These are phyloP conservation scores for Cryptococcus sp. DNA, from an alignment of 1,284 basidiomycete species.

Conservation along the genomic window DNA sequence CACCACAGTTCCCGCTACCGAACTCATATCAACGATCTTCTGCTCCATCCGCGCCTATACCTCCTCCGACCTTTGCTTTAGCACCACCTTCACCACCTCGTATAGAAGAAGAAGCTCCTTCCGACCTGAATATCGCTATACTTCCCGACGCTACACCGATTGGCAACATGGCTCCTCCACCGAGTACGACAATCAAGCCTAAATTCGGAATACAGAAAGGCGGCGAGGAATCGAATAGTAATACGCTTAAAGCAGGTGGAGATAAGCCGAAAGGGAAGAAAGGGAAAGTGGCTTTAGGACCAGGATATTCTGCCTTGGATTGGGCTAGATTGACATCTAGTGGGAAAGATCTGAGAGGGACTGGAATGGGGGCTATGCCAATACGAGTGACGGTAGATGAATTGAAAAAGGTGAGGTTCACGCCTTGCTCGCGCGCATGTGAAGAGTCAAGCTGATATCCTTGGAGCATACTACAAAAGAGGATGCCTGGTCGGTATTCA, in stretches of 20 bases:
- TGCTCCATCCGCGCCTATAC: conserved; percentile 29
- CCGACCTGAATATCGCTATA: conserved; percentile 42
- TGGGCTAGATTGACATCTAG: conserved; percentile 85
- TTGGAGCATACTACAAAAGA: conserved; percentile 52
- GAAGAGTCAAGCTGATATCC: background rate
- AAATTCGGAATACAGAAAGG: conserved; percentile 37
- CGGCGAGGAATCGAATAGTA: conserved; percentile 11
- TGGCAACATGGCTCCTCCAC: conserved; percentile 41
- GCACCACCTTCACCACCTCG: conserved; percentile 58
- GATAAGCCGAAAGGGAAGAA: conserved; percentile 45
- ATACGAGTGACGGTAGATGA: conserved; percentile 70
- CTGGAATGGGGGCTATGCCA: conserved; percentile 51
- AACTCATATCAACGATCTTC: conserved; percentile 73
- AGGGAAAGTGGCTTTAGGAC: conserved; percentile 81
- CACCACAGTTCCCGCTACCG: conserved; percentile 77
- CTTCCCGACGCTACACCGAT: conserved; percentile 33
- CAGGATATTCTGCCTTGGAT: conserved; percentile 87
- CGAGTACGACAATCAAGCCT: conserved; percentile 32
- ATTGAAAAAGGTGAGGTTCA: conserved; percentile 68
- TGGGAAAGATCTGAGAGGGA: conserved; percentile 69
- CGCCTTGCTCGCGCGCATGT: background rate
- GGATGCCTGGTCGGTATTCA: conserved; percentile 90
- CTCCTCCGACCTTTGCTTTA: conserved; percentile 35
- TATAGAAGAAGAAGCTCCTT: conserved; percentile 32
- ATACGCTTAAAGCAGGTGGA: background rate